Evolutionary conservation across 148 eudicot genomes (phyloP).

Genomic region (Pouteria glomerata): DNA sequence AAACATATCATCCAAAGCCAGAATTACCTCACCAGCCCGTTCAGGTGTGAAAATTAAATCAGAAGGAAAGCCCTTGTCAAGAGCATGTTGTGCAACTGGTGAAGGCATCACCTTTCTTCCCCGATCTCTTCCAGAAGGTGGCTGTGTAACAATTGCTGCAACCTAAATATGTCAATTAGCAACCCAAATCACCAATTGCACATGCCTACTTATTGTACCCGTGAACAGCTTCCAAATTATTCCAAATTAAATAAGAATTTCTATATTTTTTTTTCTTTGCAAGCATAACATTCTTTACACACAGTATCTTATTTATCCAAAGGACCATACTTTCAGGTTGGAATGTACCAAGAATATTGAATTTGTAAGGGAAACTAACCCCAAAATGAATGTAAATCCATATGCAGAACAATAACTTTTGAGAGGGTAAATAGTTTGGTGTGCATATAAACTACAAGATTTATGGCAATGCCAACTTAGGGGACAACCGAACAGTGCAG

Average conservation of each 20-base stretch:
- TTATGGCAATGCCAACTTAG: no score
- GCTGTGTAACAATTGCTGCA: conserved; percentile 89
- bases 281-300: no score
- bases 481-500: no score
- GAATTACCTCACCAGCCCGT: conserved; percentile 72
- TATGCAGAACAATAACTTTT: no score
- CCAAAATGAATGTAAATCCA: no score
- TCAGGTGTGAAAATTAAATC: conserved; percentile 81
- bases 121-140: conserved; percentile 70
- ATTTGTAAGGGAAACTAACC: no score
- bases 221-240: neutral
- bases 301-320: no score
- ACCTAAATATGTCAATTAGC: conserved; percentile 39
- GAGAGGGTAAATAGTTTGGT: no score
- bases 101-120: conserved; percentile 82
- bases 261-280: neutral
- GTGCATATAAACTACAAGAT: no score
- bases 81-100: conserved; percentile 84
- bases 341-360: no score
- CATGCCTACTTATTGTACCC: neutral
- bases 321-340: no score
- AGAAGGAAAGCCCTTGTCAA: conserved; percentile 78
- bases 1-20: neutral
- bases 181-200: neutral
- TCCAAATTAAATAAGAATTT: neutral